Percentiles rank a stretch among this genome's conserved stretches.
These are phyloP conservation scores for Myxozyma melibiosi DNA, from an alignment of 805 yeast genomes.

Conservation along the genomic window DNA sequence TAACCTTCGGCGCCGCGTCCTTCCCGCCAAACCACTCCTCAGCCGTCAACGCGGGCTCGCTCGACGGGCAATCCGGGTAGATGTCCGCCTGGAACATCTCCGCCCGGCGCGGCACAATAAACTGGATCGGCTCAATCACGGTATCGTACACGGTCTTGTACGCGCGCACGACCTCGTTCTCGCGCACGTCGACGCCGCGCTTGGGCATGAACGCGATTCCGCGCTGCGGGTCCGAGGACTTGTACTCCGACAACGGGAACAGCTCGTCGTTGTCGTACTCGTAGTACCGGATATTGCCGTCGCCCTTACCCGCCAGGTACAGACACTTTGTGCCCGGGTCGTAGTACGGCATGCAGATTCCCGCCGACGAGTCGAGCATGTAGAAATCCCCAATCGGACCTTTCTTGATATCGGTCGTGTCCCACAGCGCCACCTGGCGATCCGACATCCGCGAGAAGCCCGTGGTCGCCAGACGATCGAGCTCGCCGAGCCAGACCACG, in stretches of 20 bases:
- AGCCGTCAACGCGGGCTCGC: conserved; percentile 74
- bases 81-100: conserved; percentile 92
- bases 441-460: conserved; percentile 93
- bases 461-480: conserved; percentile 84
- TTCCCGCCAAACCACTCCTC: conserved; percentile 81
- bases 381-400: conserved; percentile 92
- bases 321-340: conserved; percentile 80
- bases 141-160: conserved; percentile 88
- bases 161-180: conserved; percentile 79
- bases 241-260: conserved; percentile 82
- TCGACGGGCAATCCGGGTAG: conserved; percentile 87
- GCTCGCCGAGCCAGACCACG: conserved; percentile 86
- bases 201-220: conserved; percentile 93
- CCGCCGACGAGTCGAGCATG: conserved; percentile 86
- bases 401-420: conserved; percentile 64
- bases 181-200: conserved; percentile 71
- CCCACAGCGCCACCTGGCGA: conserved; percentile 96
- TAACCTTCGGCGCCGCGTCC: conserved; percentile 72
- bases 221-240: conserved; percentile 90
- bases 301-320: conserved; percentile 88
- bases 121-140: conserved; percentile 85
- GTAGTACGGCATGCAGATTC: conserved; percentile 87
- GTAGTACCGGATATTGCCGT: conserved; percentile 92
- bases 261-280: conserved; percentile 81
- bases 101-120: conserved; percentile 88